phyloP scores from a whole-genome alignment of 2,329 filamentous ascomycete genomes.

The Pseudogymnoascus sp. region DNA sequence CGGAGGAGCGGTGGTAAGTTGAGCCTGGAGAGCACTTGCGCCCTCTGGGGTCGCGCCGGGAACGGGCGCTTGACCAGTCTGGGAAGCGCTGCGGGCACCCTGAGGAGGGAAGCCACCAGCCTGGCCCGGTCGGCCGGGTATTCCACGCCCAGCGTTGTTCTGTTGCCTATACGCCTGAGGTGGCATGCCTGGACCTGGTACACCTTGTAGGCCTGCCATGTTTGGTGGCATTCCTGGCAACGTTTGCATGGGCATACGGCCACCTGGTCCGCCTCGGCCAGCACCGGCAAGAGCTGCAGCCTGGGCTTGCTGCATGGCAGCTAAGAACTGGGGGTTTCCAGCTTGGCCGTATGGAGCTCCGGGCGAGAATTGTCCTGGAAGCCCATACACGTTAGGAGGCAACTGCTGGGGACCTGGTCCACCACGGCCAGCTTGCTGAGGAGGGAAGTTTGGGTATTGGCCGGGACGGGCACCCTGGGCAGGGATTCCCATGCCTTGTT shows the following conservation, averaged over 20 bases:
- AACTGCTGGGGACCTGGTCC: conserved; percentile 76
- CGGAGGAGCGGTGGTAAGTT: conserved; percentile 47
- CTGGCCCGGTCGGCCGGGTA: conserved; percentile 30
- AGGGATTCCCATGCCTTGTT: conserved; percentile 57
- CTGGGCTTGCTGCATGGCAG: conserved; percentile 73
- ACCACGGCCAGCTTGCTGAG: conserved; percentile 80
- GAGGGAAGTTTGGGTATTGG: conserved; percentile 76
- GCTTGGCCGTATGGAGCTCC: conserved; percentile 71
- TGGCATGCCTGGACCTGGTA: conserved; percentile 39
- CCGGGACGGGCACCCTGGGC: conserved; percentile 75
- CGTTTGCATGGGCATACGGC: conserved; percentile 54
- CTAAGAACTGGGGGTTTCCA: conserved; percentile 69
- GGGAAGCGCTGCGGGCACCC: conserved; percentile 29
- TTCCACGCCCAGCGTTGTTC: conserved; percentile 29
- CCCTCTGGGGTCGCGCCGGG: conserved; percentile 27
- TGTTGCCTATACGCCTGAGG: conserved; percentile 40
- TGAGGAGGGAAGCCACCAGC: conserved; percentile 29
- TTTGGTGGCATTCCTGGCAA: conserved; percentile 68
- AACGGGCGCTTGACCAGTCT: conserved; percentile 21
- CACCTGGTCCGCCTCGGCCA: conserved; percentile 29
- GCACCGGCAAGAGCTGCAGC: conserved; percentile 44
- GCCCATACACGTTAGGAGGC: conserved; percentile 75
- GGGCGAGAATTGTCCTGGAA: conserved; percentile 73
- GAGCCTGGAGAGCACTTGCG: conserved; percentile 39
- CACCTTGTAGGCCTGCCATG: conserved; percentile 49